Conservation (phyloP, 805 yeast genomes). For the Yarrowia sp. region DNA sequence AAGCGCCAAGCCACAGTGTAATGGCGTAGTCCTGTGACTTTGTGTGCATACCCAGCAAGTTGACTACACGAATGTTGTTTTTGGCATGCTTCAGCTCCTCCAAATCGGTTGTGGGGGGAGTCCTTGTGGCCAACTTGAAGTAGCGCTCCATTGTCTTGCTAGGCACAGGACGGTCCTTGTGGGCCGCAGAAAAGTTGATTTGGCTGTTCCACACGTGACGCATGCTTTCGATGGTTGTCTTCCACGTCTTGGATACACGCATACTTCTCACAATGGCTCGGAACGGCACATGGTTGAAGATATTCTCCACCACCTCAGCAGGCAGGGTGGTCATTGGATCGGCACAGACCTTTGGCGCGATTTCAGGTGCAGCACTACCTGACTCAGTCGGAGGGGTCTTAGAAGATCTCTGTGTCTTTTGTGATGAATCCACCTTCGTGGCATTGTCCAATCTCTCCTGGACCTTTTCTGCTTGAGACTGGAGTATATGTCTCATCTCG, state of each 20-base stretch:
- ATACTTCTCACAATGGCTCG: not conserved
- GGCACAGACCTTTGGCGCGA: not conserved
- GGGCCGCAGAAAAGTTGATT: slow-evolving; percentile 19
- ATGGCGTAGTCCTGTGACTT: slow-evolving; percentile 20
- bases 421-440: not conserved
- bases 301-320: slow-evolving; percentile 5
- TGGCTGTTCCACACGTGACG: slow-evolving; percentile 15
- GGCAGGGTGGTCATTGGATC: not conserved
- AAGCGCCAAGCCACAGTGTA: not conserved
- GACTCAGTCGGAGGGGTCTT: not conserved
- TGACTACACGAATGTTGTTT: not conserved
- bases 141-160: slow-evolving; percentile 19
- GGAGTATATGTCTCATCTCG: not conserved
- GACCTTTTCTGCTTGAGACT: not conserved
- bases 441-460: not conserved
- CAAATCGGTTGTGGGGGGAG: not conserved
- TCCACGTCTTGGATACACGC: slow-evolving; percentile 7
- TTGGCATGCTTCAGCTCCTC: not conserved
- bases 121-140: not conserved
- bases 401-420: not conserved
- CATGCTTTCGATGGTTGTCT: slow-evolving; percentile 1
- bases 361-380: not conserved
- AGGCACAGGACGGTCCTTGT: slow-evolving; percentile 1
- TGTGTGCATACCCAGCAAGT: slow-evolving; percentile 7
- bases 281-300: slow-evolving; percentile 7